Evolutionary conservation across 768 basidiomycete genomes (phyloP), one percentile per base, ranked within the genome.

Genomic region (Pleurotus salmoneostramineus): DNA sequence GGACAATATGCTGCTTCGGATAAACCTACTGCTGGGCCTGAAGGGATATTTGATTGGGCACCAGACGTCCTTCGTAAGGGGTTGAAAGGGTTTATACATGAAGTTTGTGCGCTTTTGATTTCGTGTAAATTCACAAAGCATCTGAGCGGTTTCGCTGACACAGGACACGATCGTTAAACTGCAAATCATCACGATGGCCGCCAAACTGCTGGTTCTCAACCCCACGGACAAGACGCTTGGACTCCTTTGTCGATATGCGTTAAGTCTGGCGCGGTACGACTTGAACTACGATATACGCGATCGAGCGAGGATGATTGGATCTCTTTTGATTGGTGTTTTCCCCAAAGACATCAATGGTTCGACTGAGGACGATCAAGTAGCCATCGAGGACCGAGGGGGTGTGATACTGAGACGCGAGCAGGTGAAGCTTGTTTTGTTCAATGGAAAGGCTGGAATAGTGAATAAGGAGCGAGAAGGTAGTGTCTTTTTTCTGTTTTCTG

Each of bases 281-380:
- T 64, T 74, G 15, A 85, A 89, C 65, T 96, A 92, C 70, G 93
- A 97, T 65, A 88, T 98, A 35, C 82, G 97, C 34, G 97, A 98
- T 68, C 87, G 95, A 27, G 87, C 85, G 4, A 82, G 96, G 51
- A 88, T 94, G 81, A 69, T 97, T 31, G 72, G 77, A 14, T 81
- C 87, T 4, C 78, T 98, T 11, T 77, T 96, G 12, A 69, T 74
- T 2, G 87, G 91, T 35, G 64, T 83, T 5, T 67, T 67, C 52
- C 65, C 71, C 4, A 55, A 55, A 43, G 52, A 55, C 12, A 17
- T 31, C 52, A 55, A 42, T 43, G 35, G 58, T 65, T 21, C 52
- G 3, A 17, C 61, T 21, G 55, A 70, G n/a, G 65, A 72, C 32
- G 74, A 71, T 36, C 75, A 74, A 11, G 70, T 69, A 8, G 70